These are phyloP conservation scores for Glycine latifolia DNA, from an alignment of 306 rosid species.

Conservation along the genomic window DNA sequence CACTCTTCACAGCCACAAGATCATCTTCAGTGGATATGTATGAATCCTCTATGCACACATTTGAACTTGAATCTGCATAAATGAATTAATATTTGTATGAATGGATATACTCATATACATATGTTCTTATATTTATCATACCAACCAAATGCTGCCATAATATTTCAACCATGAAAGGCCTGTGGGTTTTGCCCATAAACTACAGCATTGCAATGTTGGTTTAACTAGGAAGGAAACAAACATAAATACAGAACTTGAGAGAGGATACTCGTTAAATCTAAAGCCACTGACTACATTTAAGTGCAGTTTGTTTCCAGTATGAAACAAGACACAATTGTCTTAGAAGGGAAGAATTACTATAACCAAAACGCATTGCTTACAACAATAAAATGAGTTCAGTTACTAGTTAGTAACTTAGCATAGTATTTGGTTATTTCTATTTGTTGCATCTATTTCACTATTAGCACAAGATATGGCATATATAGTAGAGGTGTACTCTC, in stretches of 20 bases:
- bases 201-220: neutral
- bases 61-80: conserved; percentile 78
- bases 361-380: neutral
- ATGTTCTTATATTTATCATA: neutral
- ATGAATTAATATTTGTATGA: conserved; percentile 1
- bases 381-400: neutral
- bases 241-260: neutral
- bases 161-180: neutral
- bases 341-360: neutral
- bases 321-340: neutral
- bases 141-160: neutral
- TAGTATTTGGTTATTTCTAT: neutral
- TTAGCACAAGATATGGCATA: neutral
- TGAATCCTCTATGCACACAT: conserved; percentile 92
- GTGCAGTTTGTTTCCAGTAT: neutral
- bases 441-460: neutral
- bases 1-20: conserved; percentile 89
- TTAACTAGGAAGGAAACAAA: conserved; percentile 7
- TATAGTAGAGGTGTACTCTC: neutral
- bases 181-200: neutral
- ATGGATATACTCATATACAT: neutral
- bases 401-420: neutral
- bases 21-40: conserved; percentile 89
- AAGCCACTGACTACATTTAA: neutral
- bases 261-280: neutral